A percentile compares a stretch with the other conserved stretches of the same genome.
Evolutionary conservation across 805 yeast species (phyloP).

Genomic region (Candida jianshihensis): DNA sequence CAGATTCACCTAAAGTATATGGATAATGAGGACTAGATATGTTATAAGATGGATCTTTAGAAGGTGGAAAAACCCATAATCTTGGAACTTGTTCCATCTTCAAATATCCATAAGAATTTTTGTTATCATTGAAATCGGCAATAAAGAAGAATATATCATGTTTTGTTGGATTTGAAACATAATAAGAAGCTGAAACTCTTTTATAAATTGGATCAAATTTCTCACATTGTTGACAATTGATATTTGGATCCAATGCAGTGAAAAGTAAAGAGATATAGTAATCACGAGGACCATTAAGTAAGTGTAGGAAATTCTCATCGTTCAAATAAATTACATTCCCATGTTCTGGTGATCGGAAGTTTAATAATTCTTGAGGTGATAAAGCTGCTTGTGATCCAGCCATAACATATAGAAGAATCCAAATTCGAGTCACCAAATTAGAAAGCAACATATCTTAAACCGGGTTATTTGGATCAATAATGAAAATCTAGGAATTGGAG

Average conservation of each 20-base stretch:
- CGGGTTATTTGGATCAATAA: background rate
- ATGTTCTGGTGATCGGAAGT: slow-evolving; percentile 19
- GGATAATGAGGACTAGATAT: slow-evolving; percentile 29
- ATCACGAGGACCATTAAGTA: slow-evolving; percentile 43
- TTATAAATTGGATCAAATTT: slow-evolving; percentile 35
- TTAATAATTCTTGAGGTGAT: slow-evolving; percentile 8
- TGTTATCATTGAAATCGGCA: slow-evolving; percentile 44
- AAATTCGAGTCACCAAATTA: background rate
- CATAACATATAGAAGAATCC: background rate
- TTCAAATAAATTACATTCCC: slow-evolving; percentile 31
- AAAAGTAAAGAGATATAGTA: slow-evolving; percentile 45
- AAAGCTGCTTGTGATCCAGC: slow-evolving; percentile 7
- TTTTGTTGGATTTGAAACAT: slow-evolving; percentile 34
- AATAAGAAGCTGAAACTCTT: slow-evolving; percentile 37
- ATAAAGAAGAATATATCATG: slow-evolving; percentile 38
- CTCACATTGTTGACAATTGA: slow-evolving; percentile 42
- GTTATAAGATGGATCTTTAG: slow-evolving; percentile 18
- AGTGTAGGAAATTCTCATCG: slow-evolving; percentile 31
- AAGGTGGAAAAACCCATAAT: slow-evolving; percentile 60
- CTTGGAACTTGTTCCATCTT: slow-evolving; percentile 51
- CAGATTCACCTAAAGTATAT: slow-evolving; percentile 23
- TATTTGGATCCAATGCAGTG: slow-evolving; percentile 38
- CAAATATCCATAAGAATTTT: slow-evolving; percentile 33
- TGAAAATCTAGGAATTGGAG: background rate
- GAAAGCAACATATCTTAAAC: background rate